phyloP scores from a whole-genome alignment of 768 basidiomycete genomes.

The Mrakia hoshinonis region DNA sequence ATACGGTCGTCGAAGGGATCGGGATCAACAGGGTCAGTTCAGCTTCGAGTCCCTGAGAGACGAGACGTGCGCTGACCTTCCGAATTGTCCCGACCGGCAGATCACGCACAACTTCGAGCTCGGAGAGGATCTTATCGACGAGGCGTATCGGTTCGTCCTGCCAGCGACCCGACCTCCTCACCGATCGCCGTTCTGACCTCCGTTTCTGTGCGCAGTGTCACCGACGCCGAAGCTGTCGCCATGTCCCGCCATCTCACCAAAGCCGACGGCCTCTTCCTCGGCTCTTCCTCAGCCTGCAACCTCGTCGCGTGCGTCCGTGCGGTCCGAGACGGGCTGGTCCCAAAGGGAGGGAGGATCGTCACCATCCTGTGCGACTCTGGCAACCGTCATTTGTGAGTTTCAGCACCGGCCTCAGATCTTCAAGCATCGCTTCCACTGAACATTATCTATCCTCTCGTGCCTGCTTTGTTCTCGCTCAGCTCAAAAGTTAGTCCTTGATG shows the following conservation, averaged over 20 bases:
- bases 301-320: slow-evolving; percentile 76
- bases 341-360: slow-evolving; percentile 60
- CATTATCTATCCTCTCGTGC: not conserved
- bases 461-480: not conserved
- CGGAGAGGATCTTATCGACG: slow-evolving; percentile 74
- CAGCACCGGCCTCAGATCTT: no score
- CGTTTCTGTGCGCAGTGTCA: slow-evolving; percentile 52
- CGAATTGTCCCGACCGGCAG: slow-evolving; percentile 12
- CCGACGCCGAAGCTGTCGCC: slow-evolving; percentile 84
- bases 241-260: slow-evolving; percentile 91
- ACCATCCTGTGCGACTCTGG: slow-evolving; percentile 61
- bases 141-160: slow-evolving; percentile 63
- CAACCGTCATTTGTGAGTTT: slow-evolving; percentile 20
- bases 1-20: slow-evolving; percentile 90
- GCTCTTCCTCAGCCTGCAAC: slow-evolving; percentile 93
- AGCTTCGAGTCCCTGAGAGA: not conserved
- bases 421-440: not conserved
- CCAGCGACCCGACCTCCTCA: not conserved
- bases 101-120: slow-evolving; percentile 82
- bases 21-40: slow-evolving; percentile 58
- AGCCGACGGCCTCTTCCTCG: slow-evolving; percentile 85
- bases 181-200: not conserved
- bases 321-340: slow-evolving; percentile 49
- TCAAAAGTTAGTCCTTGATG: slow-evolving; percentile 14
- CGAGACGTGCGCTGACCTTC: not conserved